Evolutionary conservation across 805 yeast species (phyloP).

Genomic region (Kodamaea nitidulidarum): DNA sequence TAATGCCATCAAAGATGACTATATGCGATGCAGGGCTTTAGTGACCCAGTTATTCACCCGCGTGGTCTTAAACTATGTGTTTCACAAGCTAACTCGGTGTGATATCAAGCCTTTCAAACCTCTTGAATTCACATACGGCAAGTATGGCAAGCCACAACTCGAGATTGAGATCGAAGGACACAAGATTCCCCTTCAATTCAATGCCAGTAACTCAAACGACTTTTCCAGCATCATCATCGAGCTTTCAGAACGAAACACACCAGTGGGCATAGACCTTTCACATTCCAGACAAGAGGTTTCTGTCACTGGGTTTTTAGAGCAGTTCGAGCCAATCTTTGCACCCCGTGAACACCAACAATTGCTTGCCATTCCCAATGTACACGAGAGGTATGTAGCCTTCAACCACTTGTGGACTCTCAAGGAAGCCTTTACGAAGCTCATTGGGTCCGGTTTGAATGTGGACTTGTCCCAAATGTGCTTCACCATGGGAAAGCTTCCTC

Average conservation of each 20-base stretch:
- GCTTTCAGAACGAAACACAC: slow-evolving; percentile 15
- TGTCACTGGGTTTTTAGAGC: slow-evolving; percentile 24
- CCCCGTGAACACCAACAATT: slow-evolving; percentile 31
- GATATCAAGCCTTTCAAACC: slow-evolving; percentile 17
- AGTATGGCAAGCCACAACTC: slow-evolving; percentile 57
- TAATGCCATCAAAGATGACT: slow-evolving; percentile 32
- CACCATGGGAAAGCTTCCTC: slow-evolving; percentile 1
- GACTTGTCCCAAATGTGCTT: slow-evolving; percentile 12
- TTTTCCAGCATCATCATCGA: slow-evolving; percentile 44
- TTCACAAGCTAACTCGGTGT: slow-evolving; percentile 13
- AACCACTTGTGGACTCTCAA: slow-evolving; percentile 75
- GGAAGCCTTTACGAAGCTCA: slow-evolving; percentile 66
- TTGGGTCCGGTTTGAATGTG: slow-evolving; percentile 53
- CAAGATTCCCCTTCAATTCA: slow-evolving; percentile 37
- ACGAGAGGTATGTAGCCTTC: slow-evolving; percentile 30
- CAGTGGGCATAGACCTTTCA: slow-evolving; percentile 38
- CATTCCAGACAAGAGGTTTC: slow-evolving; percentile 30
- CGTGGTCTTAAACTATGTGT: slow-evolving; percentile 35
- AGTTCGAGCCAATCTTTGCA: slow-evolving; percentile 43
- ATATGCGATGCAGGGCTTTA: slow-evolving; percentile 37
- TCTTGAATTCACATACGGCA: slow-evolving; percentile 27
- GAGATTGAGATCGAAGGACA: slow-evolving; percentile 17
- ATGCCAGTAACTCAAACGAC: slow-evolving; percentile 56
- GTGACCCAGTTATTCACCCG: slow-evolving; percentile 44
- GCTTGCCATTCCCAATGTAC: slow-evolving; percentile 10